Conservation (phyloP, 73 alveolate genomes). For the Symbiodinium pilosum region DNA sequence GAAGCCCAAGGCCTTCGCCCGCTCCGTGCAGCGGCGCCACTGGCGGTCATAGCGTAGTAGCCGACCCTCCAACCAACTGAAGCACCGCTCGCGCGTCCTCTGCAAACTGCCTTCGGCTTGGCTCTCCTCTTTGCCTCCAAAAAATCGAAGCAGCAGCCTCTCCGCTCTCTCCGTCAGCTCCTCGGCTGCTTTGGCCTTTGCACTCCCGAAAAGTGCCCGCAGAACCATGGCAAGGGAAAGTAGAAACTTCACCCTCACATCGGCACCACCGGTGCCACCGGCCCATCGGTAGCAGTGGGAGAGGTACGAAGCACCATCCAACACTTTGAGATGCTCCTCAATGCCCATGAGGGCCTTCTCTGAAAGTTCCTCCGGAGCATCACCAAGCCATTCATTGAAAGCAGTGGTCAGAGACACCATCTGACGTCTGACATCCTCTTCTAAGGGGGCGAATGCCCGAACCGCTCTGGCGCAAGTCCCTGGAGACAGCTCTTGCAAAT, state of each 20-base stretch:
- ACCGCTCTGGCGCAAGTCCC: conserved; percentile 5
- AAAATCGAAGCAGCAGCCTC: neutral
- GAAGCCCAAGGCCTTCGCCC: neutral
- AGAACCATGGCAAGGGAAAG: conserved; percentile 42
- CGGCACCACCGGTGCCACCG: neutral
- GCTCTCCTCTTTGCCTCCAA: neutral
- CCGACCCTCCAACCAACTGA: conserved; percentile 9
- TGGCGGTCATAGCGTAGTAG: neutral
- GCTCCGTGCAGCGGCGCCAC: neutral
- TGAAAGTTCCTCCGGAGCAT: neutral
- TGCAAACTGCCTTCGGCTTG: neutral
- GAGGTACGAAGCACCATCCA: neutral
- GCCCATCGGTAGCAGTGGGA: conserved; percentile 32
- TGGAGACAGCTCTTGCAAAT: neutral
- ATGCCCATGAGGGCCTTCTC: neutral
- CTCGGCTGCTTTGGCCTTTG: neutral
- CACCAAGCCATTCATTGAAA: neutral
- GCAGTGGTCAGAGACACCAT: neutral
- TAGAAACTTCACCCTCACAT: neutral
- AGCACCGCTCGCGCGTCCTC: neutral
- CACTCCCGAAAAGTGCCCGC: neutral
- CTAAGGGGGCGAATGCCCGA: conserved; percentile 28
- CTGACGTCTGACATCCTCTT: conserved; percentile 12
- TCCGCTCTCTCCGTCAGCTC: neutral
- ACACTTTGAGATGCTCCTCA: neutral